Evolutionary conservation across 2,329 filamentous ascomycete genomes (phyloP).

Genomic region (Claviceps sp.): DNA sequence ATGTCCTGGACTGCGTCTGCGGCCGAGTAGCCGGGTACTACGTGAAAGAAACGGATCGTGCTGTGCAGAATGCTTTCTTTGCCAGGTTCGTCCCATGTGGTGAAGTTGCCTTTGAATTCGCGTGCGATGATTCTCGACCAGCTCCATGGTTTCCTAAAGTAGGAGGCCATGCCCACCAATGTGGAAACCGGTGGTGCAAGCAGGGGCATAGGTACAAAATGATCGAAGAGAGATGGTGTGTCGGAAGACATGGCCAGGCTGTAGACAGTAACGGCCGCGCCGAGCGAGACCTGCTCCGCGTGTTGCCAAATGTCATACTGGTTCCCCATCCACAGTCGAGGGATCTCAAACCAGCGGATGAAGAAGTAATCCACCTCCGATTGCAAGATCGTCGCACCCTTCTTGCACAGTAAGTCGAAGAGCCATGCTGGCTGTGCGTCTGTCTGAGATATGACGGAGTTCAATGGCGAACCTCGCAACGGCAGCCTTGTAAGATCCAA

Average conservation of each 20-base stretch:
- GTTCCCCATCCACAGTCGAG: neutral
- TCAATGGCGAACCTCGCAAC: neutral
- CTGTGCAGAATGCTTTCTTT: neutral
- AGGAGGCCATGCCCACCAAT: neutral
- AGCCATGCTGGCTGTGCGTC: conserved; percentile 1
- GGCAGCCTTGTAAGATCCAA: neutral
- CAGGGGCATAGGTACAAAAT: neutral
- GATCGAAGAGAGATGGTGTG: neutral
- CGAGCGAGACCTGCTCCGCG: neutral
- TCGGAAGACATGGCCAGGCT: neutral
- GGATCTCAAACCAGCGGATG: neutral
- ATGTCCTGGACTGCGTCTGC: neutral
- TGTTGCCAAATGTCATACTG: neutral
- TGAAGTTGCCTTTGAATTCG: neutral
- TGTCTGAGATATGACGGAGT: neutral
- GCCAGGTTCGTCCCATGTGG: neutral
- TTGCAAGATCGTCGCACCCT: neutral
- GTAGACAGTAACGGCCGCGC: neutral
- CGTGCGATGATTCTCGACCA: neutral
- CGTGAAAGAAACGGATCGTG: neutral
- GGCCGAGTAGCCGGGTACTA: neutral
- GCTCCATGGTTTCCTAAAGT: neutral
- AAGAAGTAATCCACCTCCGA: neutral
- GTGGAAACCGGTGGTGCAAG: neutral
- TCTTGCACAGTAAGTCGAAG: neutral